Base-by-base conservation (phyloP, 1,284 basidiomycete genomes). In the Boletellus deceptivus region DNA sequence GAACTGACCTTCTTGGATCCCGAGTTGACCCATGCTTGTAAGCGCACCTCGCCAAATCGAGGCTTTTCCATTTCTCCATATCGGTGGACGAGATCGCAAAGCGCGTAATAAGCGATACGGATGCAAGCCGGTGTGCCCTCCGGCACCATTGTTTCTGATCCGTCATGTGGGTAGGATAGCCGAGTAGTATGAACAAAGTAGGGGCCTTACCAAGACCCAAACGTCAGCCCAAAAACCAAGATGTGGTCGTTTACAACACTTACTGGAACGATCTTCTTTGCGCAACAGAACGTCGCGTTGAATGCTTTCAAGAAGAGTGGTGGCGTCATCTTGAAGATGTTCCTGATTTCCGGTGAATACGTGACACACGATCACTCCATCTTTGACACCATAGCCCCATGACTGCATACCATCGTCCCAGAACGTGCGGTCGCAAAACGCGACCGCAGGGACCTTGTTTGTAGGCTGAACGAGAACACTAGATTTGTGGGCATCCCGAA, bases 301-400 rank as follows among this genome's bases (percentile, higher is more conserved):
- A 16, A 75, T 53, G 5, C 55, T 61, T 25, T 52, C 52, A 29
- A 75, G 69, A 10, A 75, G 55, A 16, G 29, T 27, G 5, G 61
- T 61, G 1, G 73, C 63, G 7, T 64, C 61, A 40, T 45, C 46
- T 49, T 75, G 73, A 18, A 70, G 55, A 24, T 47, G 42, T 20
- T 58, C 51, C n/a, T 60, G 62, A 46, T 75, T 75, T 27, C 70
- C 65, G 4, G 73, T 75, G 55, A 72, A 75, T 36, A 75, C n/a
- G 39, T 75, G 74, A 29, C 64, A 64, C 27, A 70, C 54, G 3
- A 29, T 43, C 0, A 59, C 63, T 8, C 48, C 44, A 8, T 53
- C 50, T n/a, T 48, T 56, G 45, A 72, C 18, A n/a, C 35, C 25
- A 49, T 72, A 71, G 6, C 53, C 52, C 55, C 68, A 73, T 13